Conservation (phyloP, 1,284 basidiomycete species). For the Ceratobasidium sp. region DNA sequence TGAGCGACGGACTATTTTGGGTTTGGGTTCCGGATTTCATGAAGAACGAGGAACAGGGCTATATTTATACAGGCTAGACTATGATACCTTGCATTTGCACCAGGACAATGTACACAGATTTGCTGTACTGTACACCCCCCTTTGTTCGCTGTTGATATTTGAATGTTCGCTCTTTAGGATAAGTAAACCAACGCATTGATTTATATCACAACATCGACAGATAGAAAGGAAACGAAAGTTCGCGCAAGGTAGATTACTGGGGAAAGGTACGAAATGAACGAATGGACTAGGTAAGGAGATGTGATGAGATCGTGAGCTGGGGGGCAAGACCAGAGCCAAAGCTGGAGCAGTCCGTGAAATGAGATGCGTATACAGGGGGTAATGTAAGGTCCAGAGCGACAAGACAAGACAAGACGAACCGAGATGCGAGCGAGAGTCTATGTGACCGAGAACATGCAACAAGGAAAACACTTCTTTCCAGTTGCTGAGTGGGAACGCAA, state of each 20-base stretch:
- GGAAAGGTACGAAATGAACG: neutral
- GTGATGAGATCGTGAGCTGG: neutral
- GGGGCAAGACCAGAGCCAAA: no score
- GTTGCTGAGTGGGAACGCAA: neutral
- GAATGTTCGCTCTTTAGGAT: no score
- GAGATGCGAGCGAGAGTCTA: conserved; percentile 14
- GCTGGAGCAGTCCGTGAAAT: conserved; percentile 25
- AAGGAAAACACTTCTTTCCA: neutral
- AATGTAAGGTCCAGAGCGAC: conserved; percentile 30
- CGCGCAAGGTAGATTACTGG: conserved; percentile 28
- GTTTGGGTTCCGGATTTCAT: conserved; percentile 12
- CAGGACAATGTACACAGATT: neutral
- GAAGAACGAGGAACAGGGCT: no score
- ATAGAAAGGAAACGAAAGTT: conserved; percentile 6
- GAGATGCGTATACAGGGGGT: conserved; percentile 35
- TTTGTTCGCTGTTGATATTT: neutral
- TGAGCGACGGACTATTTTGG: conserved; percentile 7
- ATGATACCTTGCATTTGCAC: no score
- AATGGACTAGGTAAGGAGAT: neutral
- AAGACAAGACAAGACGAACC: neutral
- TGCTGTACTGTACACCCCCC: neutral
- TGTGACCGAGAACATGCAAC: neutral
- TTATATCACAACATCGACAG: neutral
- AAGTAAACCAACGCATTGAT: neutral
- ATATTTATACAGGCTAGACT: neutral